These are phyloP conservation scores for Cnidoscolus chayamansa DNA, from an alignment of 441 rosid species.

Conservation along the genomic window DNA sequence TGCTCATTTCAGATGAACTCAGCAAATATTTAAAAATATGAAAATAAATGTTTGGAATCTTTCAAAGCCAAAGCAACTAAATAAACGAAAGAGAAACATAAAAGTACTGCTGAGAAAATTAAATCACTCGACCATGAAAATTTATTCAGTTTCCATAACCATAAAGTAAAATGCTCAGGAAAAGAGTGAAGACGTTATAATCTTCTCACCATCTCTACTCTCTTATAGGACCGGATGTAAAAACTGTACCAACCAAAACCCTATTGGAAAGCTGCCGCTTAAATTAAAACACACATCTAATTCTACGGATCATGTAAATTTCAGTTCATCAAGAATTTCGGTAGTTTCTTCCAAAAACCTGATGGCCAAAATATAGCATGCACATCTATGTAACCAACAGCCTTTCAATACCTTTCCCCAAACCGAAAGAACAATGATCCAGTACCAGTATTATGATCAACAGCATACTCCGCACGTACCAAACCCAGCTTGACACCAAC, in stretches of 20 bases:
- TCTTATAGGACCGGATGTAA: neutral
- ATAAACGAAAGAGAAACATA: neutral
- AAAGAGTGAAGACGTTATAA: neutral
- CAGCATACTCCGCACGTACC: constrained; percentile 91
- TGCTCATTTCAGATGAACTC: neutral
- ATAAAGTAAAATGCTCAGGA: neutral
- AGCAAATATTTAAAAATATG: neutral
- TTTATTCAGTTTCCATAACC: constrained; percentile 17
- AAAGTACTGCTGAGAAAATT: neutral
- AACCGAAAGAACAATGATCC: constrained; percentile 87
- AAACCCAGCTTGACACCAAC: constrained; percentile 80
- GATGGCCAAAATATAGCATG: constrained; percentile 14
- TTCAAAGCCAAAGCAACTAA: neutral
- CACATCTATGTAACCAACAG: constrained; percentile 12
- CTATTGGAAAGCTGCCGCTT: constrained; percentile 13
- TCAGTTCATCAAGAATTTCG: neutral
- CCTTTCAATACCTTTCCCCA: constrained; percentile 75
- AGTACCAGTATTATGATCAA: constrained; percentile 82
- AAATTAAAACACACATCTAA: constrained; percentile 18
- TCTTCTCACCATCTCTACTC: constrained; percentile 1
- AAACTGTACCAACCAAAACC: neutral
- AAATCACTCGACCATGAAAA: neutral
- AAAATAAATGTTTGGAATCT: neutral
- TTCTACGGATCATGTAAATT: constrained; percentile 15
- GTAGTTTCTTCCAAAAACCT: constrained; percentile 14